phyloP scores from a whole-genome alignment of 768 basidiomycete species.

The Infundibulicybe gibba region DNA sequence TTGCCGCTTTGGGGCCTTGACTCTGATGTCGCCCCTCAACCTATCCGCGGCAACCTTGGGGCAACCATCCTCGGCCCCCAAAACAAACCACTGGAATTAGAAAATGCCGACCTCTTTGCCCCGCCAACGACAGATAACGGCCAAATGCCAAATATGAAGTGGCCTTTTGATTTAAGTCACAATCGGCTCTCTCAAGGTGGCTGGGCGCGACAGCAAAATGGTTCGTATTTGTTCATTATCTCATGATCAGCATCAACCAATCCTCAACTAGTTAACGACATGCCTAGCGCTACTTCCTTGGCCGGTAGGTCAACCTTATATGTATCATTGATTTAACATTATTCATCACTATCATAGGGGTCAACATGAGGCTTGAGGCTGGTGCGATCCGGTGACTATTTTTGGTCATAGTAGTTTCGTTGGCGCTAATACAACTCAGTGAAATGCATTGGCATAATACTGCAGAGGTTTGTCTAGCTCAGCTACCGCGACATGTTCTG shows the following conservation, averaged over 20 bases:
- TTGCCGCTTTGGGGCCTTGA: slow-evolving; percentile 2
- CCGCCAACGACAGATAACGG: slow-evolving; percentile 65
- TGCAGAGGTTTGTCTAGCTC: slow-evolving; percentile 29
- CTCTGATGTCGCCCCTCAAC: slow-evolving; percentile 16
- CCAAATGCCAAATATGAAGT: slow-evolving; percentile 49
- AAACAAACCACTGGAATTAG: slow-evolving; percentile 48
- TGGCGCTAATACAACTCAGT: slow-evolving; percentile 20
- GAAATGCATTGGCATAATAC: slow-evolving; percentile 59
- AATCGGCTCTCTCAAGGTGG: slow-evolving; percentile 55
- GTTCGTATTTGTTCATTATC: slow-evolving; percentile 14
- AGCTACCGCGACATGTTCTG: background rate
- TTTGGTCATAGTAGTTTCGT: background rate
- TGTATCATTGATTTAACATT: background rate
- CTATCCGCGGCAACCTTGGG: slow-evolving; percentile 43
- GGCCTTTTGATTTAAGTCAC: slow-evolving; percentile 53
- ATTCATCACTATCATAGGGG: slow-evolving; percentile 26
- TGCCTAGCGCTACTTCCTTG: slow-evolving; percentile 45
- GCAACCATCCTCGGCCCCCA: slow-evolving; percentile 51
- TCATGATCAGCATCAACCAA: too few species aligned
- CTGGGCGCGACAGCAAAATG: slow-evolving; percentile 56
- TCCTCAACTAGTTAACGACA: slow-evolving; percentile 27
- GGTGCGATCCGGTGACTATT: slow-evolving; percentile 44
- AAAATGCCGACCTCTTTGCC: slow-evolving; percentile 56
- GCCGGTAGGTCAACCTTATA: slow-evolving; percentile 18
- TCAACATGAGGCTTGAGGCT: slow-evolving; percentile 53